Base-by-base conservation (phyloP, 495 filamentous ascomycete genomes). In the Melanomma pulvis-pyrius region DNA sequence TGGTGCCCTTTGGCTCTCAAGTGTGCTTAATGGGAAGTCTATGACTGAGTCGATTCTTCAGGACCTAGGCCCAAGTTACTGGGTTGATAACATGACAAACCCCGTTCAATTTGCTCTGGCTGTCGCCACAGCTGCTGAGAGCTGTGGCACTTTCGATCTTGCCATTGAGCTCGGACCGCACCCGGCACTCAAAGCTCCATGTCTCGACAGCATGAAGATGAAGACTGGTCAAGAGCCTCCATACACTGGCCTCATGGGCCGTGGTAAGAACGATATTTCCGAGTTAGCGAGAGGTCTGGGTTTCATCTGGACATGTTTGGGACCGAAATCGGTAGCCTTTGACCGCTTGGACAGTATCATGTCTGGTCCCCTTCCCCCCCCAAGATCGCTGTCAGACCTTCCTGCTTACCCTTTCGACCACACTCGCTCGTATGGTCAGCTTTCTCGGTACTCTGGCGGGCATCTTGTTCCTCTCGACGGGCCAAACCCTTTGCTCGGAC, bases 121-220 rank as follows among this genome's bases (percentile, higher is more conserved):
- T 17, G 44, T 60, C 1, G 15, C 1, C 1, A 21, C 46, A 7
- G 28, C 19, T 24, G 47, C 54, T 15, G 22, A 17, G 15, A 22
- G 1, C 6, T 13, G 11, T 13, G 4, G 32, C 2, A 2, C 12
- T n/a, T 25, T 7, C 5, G 12, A 63, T 25, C 34, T 34, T 15
- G 46, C 46, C 46, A 8, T 63, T 17, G 59, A 63, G 29, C n/a
- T 63, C n/a, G 59, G 59, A 1, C 59, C 59, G 1, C 59, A 63
- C 25, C 34, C 59, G 1, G 47, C 59, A 1, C 59, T 63, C 29
- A 34, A 24, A 5, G 50, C 47, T 1, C 50, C 59, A 48, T 19
- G 46, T 48, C 46, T 48, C 7, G 50, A 53, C 21, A 53, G 3
- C n/a, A 29, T 53, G 8, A 21, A 53, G n/a, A 21, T 4, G n/a